Base-by-base conservation (phyloP, 495 filamentous ascomycete species). In the Hypomontagnella submonticulosa region DNA sequence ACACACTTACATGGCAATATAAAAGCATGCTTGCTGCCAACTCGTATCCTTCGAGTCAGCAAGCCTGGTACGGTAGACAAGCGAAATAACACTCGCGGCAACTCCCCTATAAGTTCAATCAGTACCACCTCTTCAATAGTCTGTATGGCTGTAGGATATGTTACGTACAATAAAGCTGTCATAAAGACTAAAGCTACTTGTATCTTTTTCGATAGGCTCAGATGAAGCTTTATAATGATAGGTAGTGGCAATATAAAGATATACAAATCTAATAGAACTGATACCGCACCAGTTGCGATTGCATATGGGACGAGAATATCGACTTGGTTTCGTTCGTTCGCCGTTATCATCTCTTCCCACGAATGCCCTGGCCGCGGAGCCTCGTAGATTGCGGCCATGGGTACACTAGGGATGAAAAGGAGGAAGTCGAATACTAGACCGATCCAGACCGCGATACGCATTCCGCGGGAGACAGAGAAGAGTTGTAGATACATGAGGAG, bases 401-500 rank as follows among this genome's bases (percentile, higher is more conserved):
- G 23, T 37, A 66, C 48, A 20, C 38, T 32, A 0, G 56, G n/a
- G 9, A 58, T 51, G 34, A 57, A 66, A 1, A 57, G n/a, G 6
- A 66, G 23, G 12, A 62, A 38, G 18, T 23, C 44, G 40, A 61
- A 34, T 3, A 61, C n/a, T 0, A 66, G 36, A 4, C 61, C 61
- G 34, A 57, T 34, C 20, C 32, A 23, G 16, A 66, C 38, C 4
- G 53, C 50, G n/a, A 70, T 34, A 1, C 40, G 33, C 5, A 49
- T 60, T 1, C n/a, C 4, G 15, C 34, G 40, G 1, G 38, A 13
- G 30, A 57, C 32, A 2, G 42, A 15, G 47, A 70, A 70, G 5
- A 70, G 33, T 19, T 62, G 50, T n/a, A 20, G 16, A 49, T 57
- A 62, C 5, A 62, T 43, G 7, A 70, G 42, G 18, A 70, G 46